A percentile compares a stretch with the other conserved stretches of the same genome.
Evolutionary conservation across 2,329 filamentous ascomycete genomes (phyloP).

Genomic region (Fusarium sp.): DNA sequence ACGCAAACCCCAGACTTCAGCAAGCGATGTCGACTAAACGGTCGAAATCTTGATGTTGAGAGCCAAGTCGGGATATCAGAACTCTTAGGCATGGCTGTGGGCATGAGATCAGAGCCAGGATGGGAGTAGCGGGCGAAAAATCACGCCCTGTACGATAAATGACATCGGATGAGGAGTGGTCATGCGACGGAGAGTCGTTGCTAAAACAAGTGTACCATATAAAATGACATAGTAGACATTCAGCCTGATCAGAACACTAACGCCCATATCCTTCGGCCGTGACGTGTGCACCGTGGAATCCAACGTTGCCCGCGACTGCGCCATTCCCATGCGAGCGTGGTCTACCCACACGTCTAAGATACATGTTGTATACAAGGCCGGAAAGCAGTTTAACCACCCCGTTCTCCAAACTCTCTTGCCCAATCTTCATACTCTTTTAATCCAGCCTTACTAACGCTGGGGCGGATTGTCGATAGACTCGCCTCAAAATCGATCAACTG

Average conservation of each 20-base stretch:
- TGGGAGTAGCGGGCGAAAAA: slow-evolving; percentile 2
- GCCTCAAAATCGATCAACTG: slow-evolving; percentile 84
- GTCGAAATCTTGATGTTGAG: slow-evolving; percentile 4
- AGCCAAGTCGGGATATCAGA: slow-evolving; percentile 1
- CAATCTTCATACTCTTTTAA: slow-evolving; percentile 93
- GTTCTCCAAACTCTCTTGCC: slow-evolving; percentile 92
- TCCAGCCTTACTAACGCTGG: slow-evolving; percentile 87
- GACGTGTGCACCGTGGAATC: slow-evolving; percentile 1
- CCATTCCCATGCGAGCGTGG: slow-evolving; percentile 3
- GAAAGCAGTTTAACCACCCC: slow-evolving; percentile 72
- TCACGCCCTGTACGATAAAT: slow-evolving; percentile 38
- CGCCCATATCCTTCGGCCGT: slow-evolving; percentile 8
- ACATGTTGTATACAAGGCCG: slow-evolving; percentile 25
- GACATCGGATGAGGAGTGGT: slow-evolving; percentile 8
- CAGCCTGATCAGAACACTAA: slow-evolving; percentile 18
- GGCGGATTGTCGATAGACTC: slow-evolving; percentile 86
- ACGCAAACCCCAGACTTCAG: slow-evolving; percentile 26
- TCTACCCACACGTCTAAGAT: slow-evolving; percentile 19
- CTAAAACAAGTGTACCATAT: slow-evolving; percentile 38
- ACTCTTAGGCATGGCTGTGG: not conserved
- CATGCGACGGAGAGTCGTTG: slow-evolving; percentile 25
- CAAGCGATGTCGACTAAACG: slow-evolving; percentile 27
- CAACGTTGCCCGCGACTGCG: slow-evolving; percentile 5
- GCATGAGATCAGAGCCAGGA: not conserved
- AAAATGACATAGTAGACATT: slow-evolving; percentile 35